Evolutionary conservation across 352 stramenopile genomes (phyloP).

Genomic region (Pythium dissimile): DNA sequence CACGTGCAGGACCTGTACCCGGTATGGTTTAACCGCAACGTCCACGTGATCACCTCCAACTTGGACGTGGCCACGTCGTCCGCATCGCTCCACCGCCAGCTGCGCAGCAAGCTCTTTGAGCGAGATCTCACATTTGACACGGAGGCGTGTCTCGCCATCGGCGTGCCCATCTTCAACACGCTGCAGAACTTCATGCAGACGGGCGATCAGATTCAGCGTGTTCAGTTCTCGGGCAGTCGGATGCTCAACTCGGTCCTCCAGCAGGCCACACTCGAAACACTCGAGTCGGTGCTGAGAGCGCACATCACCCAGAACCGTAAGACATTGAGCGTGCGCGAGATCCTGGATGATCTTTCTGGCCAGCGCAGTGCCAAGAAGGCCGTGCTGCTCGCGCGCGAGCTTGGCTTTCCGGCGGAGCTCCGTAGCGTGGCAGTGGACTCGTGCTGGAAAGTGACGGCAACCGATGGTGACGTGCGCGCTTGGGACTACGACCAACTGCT

Average conservation of each 20-base stretch:
- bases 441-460: slow-evolving; percentile 32
- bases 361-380: slow-evolving; percentile 87
- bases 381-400: slow-evolving; percentile 91
- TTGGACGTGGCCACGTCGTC: slow-evolving; percentile 82
- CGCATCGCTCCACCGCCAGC: slow-evolving; percentile 65
- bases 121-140: slow-evolving; percentile 89
- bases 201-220: slow-evolving; percentile 85
- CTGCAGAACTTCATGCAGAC: slow-evolving; percentile 91
- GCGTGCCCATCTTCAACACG: slow-evolving; percentile 91
- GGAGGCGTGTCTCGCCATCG: slow-evolving; percentile 77
- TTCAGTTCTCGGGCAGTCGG: slow-evolving; percentile 90
- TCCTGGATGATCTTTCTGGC: slow-evolving; percentile 93
- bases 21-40: slow-evolving; percentile 85
- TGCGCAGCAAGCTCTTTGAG: slow-evolving; percentile 68
- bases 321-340: slow-evolving; percentile 53
- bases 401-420: slow-evolving; percentile 84
- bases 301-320: slow-evolving; percentile 54
- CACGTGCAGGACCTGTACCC: slow-evolving; percentile 85
- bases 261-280: slow-evolving; percentile 22
- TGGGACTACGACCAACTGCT: slow-evolving; percentile 60
- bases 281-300: slow-evolving; percentile 64
- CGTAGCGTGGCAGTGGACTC: slow-evolving; percentile 59
- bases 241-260: slow-evolving; percentile 85
- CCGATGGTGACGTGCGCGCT: slow-evolving; percentile 25
- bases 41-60: slow-evolving; percentile 94